Evolutionary conservation across 257 asterid species (phyloP).

Genomic region (Primulina eburnea): DNA sequence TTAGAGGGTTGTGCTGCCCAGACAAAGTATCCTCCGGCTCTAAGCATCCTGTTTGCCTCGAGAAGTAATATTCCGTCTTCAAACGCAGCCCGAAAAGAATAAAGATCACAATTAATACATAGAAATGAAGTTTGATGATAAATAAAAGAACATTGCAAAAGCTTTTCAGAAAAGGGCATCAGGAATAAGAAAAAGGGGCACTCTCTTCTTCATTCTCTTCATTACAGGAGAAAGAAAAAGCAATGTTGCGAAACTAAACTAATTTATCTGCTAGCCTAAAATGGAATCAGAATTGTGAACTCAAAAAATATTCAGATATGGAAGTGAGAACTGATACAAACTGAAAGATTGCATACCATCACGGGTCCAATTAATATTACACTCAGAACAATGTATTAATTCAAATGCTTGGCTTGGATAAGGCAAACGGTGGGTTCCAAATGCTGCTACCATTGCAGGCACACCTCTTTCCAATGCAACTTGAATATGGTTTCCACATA

Average conservation of each 20-base stretch:
- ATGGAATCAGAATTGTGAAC: not conserved
- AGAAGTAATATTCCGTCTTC: constrained; percentile 63
- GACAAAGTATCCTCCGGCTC: constrained; percentile 66
- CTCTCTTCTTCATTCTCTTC: constrained; percentile 4
- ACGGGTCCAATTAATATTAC: constrained; percentile 43
- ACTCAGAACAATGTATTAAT: constrained; percentile 54
- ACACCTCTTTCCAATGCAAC: constrained; percentile 62
- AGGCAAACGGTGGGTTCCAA: constrained; percentile 45
- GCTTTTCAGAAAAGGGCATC: not conserved
- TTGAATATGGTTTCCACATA: constrained; percentile 39
- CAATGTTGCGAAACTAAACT: not conserved
- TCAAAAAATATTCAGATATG: not conserved
- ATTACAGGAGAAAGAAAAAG: not conserved
- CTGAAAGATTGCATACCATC: constrained; percentile 37
- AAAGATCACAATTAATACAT: not conserved
- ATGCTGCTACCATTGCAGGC: constrained; percentile 53
- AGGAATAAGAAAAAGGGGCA: not conserved
- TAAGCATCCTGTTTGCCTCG: constrained; percentile 65
- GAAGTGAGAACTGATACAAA: not conserved
- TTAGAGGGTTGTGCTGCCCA: constrained; percentile 37
- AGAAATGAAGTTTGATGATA: not conserved
- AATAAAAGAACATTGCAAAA: not conserved
- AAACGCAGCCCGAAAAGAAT: constrained; percentile 10
- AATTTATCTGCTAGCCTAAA: not conserved
- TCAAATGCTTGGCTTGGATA: constrained; percentile 68